phyloP scores from a whole-genome alignment of 2,329 filamentous ascomycete species.

The Colletotrichum sp. region DNA sequence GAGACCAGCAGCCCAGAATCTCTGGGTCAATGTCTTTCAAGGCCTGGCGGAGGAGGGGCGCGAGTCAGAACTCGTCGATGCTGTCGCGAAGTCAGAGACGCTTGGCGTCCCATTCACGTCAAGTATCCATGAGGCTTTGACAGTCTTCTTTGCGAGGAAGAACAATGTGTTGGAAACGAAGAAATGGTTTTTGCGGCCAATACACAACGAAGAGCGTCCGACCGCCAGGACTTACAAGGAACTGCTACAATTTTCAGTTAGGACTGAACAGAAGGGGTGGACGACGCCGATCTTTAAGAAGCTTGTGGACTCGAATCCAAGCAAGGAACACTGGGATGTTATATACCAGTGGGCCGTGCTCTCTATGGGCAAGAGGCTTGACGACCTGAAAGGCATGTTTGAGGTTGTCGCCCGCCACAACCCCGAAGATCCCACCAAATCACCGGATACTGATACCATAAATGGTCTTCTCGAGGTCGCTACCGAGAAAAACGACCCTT shows the following conservation, averaged over 20 bases:
- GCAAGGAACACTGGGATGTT: constrained; percentile 71
- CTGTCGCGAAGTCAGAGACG: constrained; percentile 56
- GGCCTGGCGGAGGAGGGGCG: constrained; percentile 68
- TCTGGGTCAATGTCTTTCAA: constrained; percentile 58
- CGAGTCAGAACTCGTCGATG: constrained; percentile 61
- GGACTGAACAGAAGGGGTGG: constrained; percentile 66
- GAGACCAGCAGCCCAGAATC: constrained; percentile 31
- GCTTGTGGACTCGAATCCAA: constrained; percentile 50
- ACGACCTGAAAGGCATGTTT: constrained; percentile 77
- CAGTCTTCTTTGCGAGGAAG: constrained; percentile 65
- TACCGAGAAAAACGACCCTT: constrained; percentile 70
- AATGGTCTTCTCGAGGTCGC: constrained; percentile 79
- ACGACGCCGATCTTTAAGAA: constrained; percentile 63
- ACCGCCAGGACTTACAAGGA: constrained; percentile 53
- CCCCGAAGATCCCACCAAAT: constrained; percentile 46
- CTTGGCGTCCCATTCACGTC: constrained; percentile 50
- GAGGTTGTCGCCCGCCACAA: constrained; percentile 64
- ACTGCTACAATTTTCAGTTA: constrained; percentile 65
- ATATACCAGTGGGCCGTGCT: constrained; percentile 78
- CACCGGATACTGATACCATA: constrained; percentile 73
- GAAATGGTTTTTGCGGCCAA: constrained; percentile 67
- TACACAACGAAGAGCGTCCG: constrained; percentile 44
- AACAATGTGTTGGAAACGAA: constrained; percentile 67
- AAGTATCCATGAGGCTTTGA: constrained; percentile 58
- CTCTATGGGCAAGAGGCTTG: constrained; percentile 69